A percentile compares a stretch with the other conserved stretches of the same genome.
Conservation (phyloP, 768 basidiomycete species). For the Amanita rimosa region DNA sequence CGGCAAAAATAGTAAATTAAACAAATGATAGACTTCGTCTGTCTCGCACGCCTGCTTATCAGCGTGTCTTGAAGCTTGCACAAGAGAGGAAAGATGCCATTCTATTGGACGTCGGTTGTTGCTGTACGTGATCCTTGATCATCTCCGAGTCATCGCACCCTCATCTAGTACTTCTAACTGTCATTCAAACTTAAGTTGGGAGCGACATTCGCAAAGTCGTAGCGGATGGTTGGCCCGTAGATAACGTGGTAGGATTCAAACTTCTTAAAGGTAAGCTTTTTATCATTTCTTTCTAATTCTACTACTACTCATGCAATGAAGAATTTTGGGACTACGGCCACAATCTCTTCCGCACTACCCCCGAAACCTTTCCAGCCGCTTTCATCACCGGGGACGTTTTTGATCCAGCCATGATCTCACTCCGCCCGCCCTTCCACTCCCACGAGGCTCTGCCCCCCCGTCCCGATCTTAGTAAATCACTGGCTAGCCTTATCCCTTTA, state of each 20-base stretch:
- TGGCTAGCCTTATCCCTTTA: constrained; percentile 17
- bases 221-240: constrained; percentile 26
- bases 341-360: constrained; percentile 41
- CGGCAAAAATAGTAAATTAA: not conserved
- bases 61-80: constrained; percentile 17
- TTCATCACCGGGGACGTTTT: constrained; percentile 50
- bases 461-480: constrained; percentile 8
- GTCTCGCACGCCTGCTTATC: constrained; percentile 21
- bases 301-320: too few species aligned
- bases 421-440: constrained; percentile 6
- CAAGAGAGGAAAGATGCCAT: constrained; percentile 17
- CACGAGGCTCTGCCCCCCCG: not conserved
- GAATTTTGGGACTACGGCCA: constrained; percentile 56
- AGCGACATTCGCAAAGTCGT: constrained; percentile 27
- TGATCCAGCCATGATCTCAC: constrained; percentile 30
- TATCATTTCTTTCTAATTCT: too few species aligned
- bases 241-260: constrained; percentile 25
- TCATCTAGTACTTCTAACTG: not conserved
- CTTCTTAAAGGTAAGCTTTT: constrained; percentile 18
- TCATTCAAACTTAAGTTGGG: constrained; percentile 23
- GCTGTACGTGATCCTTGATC: constrained; percentile 19
- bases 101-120: constrained; percentile 31
- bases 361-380: constrained; percentile 37
- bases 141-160: not conserved
- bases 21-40: constrained; percentile 18